Conservation (phyloP, 805 yeast species). For the Zygosaccharomyces lentus region DNA sequence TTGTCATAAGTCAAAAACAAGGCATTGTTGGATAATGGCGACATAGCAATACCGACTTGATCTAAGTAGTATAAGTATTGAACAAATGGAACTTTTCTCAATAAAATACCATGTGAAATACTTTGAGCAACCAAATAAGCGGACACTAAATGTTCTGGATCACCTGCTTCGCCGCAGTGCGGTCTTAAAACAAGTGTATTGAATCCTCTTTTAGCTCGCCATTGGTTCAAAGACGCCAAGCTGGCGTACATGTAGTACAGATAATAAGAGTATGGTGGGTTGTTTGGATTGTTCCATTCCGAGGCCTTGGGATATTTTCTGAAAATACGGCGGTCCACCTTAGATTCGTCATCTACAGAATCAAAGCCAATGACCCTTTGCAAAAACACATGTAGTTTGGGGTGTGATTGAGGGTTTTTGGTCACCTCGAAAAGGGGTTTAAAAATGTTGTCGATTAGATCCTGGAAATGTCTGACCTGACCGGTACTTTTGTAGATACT, state of each 20-base stretch:
- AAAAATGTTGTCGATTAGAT: constrained; percentile 73
- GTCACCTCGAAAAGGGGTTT: constrained; percentile 89
- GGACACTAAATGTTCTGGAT: constrained; percentile 90
- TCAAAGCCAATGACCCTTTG: constrained; percentile 97
- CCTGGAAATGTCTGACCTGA: constrained; percentile 66
- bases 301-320: constrained; percentile 82
- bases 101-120: constrained; percentile 89
- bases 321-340: constrained; percentile 76
- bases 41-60: constrained; percentile 97
- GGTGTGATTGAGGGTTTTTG: constrained; percentile 76
- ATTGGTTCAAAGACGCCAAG: constrained; percentile 77
- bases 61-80: constrained; percentile 91
- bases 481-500: constrained; percentile 80
- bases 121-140: constrained; percentile 88
- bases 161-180: constrained; percentile 99
- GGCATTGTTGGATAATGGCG: constrained; percentile 95
- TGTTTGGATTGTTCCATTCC: constrained; percentile 69
- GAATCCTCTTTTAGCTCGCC: constrained; percentile 70
- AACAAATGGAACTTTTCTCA: constrained; percentile 90
- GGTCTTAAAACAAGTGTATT: constrained; percentile 95
- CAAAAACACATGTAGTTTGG: constrained; percentile 83
- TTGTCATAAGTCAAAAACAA: constrained; percentile 92
- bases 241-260: constrained; percentile 85
- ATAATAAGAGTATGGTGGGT: constrained; percentile 98
- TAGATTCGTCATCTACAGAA: constrained; percentile 97